These are phyloP conservation scores for Lactuca saligna DNA, from an alignment of 129 eudicot species.

Conservation along the genomic window DNA sequence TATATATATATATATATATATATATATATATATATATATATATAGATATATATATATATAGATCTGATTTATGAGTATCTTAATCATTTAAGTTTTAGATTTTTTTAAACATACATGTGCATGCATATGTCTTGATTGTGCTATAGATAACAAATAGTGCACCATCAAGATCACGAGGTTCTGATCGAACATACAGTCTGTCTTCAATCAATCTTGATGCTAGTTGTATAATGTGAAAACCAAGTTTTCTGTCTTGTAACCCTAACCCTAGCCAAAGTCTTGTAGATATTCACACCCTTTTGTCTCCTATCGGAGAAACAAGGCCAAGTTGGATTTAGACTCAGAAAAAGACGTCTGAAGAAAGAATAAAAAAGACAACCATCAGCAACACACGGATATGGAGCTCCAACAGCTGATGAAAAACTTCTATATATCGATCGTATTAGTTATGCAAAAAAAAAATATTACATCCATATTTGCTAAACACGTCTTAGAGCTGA, in stretches of 20 bases:
- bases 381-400: not conserved
- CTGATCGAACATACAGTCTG: constrained; percentile 3
- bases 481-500: too few species aligned
- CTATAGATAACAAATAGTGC: constrained; percentile 1
- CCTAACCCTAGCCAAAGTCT: constrained; percentile 2
- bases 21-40: too few species aligned
- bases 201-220: constrained; percentile 17
- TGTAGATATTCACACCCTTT: not conserved
- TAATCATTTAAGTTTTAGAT: not conserved
- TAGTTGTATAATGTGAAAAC: constrained; percentile 22
- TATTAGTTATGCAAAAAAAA: too few species aligned
- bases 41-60: too few species aligned
- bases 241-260: constrained; percentile 3
- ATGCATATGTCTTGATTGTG: constrained; percentile 26
- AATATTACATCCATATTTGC: too few species aligned
- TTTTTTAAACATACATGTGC: not conserved
- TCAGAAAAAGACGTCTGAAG: constrained; percentile 1
- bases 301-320: constrained; percentile 18
- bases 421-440: too few species aligned
- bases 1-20: too few species aligned
- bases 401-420: not conserved
- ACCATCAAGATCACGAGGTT: constrained; percentile 21
- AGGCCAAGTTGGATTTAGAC: constrained; percentile 6
- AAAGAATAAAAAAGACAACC: too few species aligned
- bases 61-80: not conserved